A percentile compares a stretch with the other conserved stretches of the same genome.
These are phyloP conservation scores for Rhizopogon vinicolor DNA, from an alignment of 768 basidiomycete genomes.

Conservation along the genomic window DNA sequence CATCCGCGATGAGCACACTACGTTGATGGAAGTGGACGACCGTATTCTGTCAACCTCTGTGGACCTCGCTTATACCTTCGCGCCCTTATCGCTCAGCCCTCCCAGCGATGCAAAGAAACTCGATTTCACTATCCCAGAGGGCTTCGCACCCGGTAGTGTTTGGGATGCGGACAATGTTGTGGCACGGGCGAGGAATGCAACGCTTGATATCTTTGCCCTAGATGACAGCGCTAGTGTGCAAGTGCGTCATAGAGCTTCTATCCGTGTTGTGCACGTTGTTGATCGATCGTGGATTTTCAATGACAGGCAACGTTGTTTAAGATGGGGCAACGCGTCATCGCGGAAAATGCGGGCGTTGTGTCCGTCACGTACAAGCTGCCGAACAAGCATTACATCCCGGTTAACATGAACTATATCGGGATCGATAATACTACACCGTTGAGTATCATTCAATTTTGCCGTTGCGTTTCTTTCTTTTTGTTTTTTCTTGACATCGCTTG, in stretches of 20 bases:
- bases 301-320: slow-evolving; percentile 85
- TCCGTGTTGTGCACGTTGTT: neutral
- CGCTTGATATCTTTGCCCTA: slow-evolving; percentile 76
- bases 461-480: neutral
- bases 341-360: slow-evolving; percentile 55
- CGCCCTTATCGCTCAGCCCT: slow-evolving; percentile 37
- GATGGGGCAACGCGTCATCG: slow-evolving; percentile 74
- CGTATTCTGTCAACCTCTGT: slow-evolving; percentile 89
- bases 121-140: slow-evolving; percentile 38
- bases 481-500: neutral
- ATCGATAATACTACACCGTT: slow-evolving; percentile 69
- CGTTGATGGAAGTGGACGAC: slow-evolving; percentile 77
- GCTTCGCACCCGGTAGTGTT: slow-evolving; percentile 39
- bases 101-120: slow-evolving; percentile 51
- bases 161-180: slow-evolving; percentile 58
- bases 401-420: slow-evolving; percentile 72
- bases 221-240: slow-evolving; percentile 93
- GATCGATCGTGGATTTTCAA: neutral
- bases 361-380: slow-evolving; percentile 73
- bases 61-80: slow-evolving; percentile 69
- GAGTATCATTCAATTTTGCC: slow-evolving; percentile 18
- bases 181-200: slow-evolving; percentile 50
- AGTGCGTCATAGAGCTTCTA: slow-evolving; percentile 38
- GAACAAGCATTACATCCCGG: slow-evolving; percentile 94
- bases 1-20: slow-evolving; percentile 85